Conservation (phyloP, 2,329 filamentous ascomycete species). For the Calonectria pseudoturangicola region DNA sequence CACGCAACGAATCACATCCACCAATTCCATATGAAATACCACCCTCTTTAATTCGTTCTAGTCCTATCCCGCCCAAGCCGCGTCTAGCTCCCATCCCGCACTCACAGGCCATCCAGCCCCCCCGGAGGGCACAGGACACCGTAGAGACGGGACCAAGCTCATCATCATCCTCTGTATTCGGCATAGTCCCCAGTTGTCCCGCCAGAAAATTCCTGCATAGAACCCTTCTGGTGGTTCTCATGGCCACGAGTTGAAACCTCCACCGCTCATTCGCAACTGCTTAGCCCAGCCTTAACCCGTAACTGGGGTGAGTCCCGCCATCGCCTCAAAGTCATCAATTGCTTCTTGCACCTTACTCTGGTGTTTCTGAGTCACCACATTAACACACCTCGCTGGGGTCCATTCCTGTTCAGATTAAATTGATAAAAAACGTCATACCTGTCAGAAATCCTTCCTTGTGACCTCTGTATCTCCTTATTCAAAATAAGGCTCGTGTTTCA, state of each 20-base stretch:
- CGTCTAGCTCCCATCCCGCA: conserved; percentile 25
- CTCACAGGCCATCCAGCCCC: not conserved
- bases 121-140: conserved; percentile 1
- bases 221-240: conserved; percentile 22
- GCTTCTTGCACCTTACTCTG: not conserved
- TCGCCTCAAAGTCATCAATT: not conserved
- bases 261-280: conserved; percentile 18
- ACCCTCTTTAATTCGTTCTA: conserved; percentile 2
- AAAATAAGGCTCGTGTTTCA: conserved; percentile 11
- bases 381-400: not conserved
- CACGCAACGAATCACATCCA: conserved; percentile 7
- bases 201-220: conserved; percentile 23
- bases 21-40: not conserved
- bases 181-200: conserved; percentile 30
- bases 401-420: conserved; percentile 20
- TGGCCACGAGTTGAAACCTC: conserved; percentile 26
- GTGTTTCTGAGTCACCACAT: conserved; percentile 10
- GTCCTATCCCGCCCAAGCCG: conserved; percentile 16
- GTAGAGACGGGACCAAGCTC: not conserved
- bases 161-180: conserved; percentile 13
- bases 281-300: not conserved
- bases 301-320: conserved; percentile 2
- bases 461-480: not conserved
- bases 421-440: conserved; percentile 23
- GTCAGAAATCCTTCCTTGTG: not conserved